Evolutionary conservation across 371 early-diverging fungal genomes (phyloP), one percentile per base, ranked within the genome.

Genomic region (Actinomucor elegans): DNA sequence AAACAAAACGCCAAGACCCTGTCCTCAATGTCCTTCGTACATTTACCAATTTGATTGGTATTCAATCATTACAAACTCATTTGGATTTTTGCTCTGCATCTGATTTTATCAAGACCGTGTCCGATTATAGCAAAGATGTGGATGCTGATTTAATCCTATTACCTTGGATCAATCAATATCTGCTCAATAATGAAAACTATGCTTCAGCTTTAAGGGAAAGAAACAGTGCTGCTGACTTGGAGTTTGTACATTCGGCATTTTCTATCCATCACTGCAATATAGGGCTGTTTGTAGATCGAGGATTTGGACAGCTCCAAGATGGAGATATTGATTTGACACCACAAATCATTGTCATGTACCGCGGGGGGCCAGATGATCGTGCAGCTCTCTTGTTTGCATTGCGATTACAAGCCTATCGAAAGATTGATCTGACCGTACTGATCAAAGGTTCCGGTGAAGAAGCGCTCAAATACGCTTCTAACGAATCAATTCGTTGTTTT

Each of bases 231-330:
- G 23, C 46, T n/a, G 64, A 64, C 11, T 17, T 45, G 7, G 58
- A 61, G 5, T 64, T 64, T 52, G 61, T 50, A 3, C 36, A 38
- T n/a, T 27, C 34, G 5, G 61, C 59, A 1, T 70, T 38, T 27
- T 15, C 54, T 17, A 54, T 52, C 0, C 15, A 20, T 3, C 59
- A 59, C 10, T 49, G 46, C 15, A 28, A 37, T 0, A 48, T 68
- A n/a, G 89, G 74, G n/a, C 73, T 89, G 15, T 86, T 90, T 58
- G 71, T 90, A 31, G 90, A 92, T 55, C 80, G 87, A 11, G 91
- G 92, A 0, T 73, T 90, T 53, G 84, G 86, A 8, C 52, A 50
- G 33, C 44, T 43, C 26, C 55, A 45, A 29, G 53, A 54, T 36
- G 38, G 42, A 26, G 46, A 51, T 36, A 48, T 34, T 29, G 29